These are phyloP conservation scores for Pugionium cornutum DNA, from an alignment of 345 rosid genomes.

Conservation along the genomic window DNA sequence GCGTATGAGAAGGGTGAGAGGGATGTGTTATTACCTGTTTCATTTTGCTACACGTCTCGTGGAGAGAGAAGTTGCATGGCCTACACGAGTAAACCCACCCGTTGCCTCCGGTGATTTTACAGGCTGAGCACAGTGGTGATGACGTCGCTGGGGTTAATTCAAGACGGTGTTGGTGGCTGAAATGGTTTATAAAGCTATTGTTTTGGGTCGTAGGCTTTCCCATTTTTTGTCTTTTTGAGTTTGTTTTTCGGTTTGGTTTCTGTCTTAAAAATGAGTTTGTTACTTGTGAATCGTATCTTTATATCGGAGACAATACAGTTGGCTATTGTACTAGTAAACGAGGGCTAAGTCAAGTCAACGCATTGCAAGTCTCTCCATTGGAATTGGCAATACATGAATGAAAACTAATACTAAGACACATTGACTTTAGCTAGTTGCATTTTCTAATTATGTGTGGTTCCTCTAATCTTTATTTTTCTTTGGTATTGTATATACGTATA, in stretches of 20 bases:
- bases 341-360: conserved; percentile 41
- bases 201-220: conserved; percentile 47
- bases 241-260: not conserved
- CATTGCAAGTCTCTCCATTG: conserved; percentile 26
- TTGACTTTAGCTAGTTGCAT: conserved; percentile 34
- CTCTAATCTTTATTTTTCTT: conserved; percentile 10
- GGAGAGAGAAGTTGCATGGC: conserved; percentile 61
- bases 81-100: conserved; percentile 52
- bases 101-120: conserved; percentile 39
- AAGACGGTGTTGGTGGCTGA: conserved; percentile 60
- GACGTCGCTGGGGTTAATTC: conserved; percentile 42
- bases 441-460: conserved; percentile 30
- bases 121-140: conserved; percentile 45
- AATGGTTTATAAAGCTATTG: conserved; percentile 42
- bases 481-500: conserved; percentile 1
- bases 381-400: conserved; percentile 15
- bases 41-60: conserved; percentile 54
- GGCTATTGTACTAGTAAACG: conserved; percentile 29
- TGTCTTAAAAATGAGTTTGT: conserved; percentile 14
- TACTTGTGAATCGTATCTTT: not conserved
- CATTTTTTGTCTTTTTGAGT: conserved; percentile 25
- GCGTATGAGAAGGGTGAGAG: conserved; percentile 51
- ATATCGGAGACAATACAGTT: conserved; percentile 19
- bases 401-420: conserved; percentile 2
- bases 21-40: conserved; percentile 60